These are phyloP conservation scores for Vitis hybrid DNA, from an alignment of 177 flowering plant genomes.

Conservation along the genomic window DNA sequence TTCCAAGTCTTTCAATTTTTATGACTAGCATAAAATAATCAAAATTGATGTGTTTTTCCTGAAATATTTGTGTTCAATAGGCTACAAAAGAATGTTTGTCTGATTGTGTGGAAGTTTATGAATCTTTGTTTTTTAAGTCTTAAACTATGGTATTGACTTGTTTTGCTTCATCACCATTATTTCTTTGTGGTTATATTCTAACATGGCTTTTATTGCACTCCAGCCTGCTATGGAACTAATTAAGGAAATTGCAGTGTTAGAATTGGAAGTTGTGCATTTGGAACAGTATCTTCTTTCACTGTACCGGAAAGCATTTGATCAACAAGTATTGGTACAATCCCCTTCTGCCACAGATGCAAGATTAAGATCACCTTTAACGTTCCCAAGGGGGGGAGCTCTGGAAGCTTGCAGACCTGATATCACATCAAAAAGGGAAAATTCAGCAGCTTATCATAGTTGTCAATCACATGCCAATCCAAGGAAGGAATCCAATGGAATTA, in stretches of 20 bases:
- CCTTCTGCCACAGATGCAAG: constrained; percentile 42
- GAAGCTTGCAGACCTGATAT: constrained; percentile 37
- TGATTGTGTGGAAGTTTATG: background rate
- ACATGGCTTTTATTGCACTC: constrained; percentile 10
- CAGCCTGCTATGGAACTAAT: constrained; percentile 63
- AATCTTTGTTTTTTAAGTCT: background rate
- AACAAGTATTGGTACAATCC: constrained; percentile 44
- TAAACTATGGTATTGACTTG: background rate
- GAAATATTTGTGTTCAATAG: too few species aligned
- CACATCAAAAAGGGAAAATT: constrained; percentile 30
- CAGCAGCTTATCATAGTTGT: constrained; percentile 28
- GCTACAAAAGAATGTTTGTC: background rate
- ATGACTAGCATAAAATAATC: background rate
- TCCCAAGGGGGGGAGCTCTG: constrained; percentile 30
- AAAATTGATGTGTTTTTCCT: background rate
- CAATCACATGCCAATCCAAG: constrained; percentile 18
- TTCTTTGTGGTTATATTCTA: constrained; percentile 3
- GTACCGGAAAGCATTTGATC: constrained; percentile 81
- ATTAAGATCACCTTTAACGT: constrained; percentile 32
- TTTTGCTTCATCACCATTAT: background rate
- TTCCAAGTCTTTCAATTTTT: background rate
- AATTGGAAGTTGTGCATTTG: constrained; percentile 58
- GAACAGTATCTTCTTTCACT: constrained; percentile 67
- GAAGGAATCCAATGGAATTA: constrained; percentile 29
- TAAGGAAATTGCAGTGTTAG: constrained; percentile 56